phyloP scores from a whole-genome alignment of 306 rosid genomes.

The Cucumis cinereus region DNA sequence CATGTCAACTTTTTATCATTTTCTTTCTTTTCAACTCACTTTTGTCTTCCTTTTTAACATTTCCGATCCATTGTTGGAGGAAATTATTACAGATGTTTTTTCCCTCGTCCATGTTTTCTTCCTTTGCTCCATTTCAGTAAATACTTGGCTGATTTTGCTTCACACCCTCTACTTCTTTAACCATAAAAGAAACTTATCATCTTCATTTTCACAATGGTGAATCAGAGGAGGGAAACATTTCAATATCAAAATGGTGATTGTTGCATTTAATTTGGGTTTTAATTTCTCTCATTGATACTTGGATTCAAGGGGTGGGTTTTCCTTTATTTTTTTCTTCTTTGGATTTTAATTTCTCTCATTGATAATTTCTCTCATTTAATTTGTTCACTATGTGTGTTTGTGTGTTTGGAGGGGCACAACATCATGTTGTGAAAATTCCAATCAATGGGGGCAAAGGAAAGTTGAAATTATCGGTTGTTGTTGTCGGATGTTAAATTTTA shows the following conservation, averaged over 20 bases:
- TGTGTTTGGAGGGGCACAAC: slow-evolving; percentile 22
- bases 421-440: slow-evolving; percentile 44
- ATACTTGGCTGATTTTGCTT: background rate
- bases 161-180: background rate
- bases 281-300: background rate
- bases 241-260: background rate
- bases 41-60: background rate
- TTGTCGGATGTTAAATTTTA: slow-evolving; percentile 23
- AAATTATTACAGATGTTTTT: background rate
- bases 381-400: background rate
- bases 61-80: background rate
- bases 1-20: background rate
- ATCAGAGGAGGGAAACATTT: background rate
- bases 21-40: background rate
- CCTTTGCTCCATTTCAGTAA: background rate
- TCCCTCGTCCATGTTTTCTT: background rate
- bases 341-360: too few relatives aligned
- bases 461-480: slow-evolving; percentile 39
- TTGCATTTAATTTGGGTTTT: background rate
- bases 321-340: background rate
- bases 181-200: background rate
- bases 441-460: slow-evolving; percentile 23
- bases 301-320: slow-evolving; percentile 22
- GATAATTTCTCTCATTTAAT: too few relatives aligned
- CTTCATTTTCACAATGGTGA: background rate